Percentiles rank a stretch among this genome's conserved stretches.
phyloP scores from a whole-genome alignment of 1,284 basidiomycete species.

The Mycena sp. region DNA sequence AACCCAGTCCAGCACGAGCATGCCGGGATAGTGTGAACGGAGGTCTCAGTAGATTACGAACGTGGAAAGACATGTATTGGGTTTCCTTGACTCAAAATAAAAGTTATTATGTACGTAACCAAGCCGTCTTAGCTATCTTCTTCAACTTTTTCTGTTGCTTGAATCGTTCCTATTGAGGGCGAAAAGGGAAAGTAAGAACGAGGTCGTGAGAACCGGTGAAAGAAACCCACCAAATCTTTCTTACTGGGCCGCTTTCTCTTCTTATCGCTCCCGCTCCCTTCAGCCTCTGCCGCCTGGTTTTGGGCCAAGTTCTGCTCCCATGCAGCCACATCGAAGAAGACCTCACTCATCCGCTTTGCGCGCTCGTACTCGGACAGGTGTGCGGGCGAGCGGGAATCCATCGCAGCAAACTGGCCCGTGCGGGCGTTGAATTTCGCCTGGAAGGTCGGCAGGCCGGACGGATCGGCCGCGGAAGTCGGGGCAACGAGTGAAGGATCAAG shows the following conservation, averaged over 20 bases:
- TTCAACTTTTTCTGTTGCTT: constrained; percentile 86
- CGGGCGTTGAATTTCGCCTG: constrained; percentile 86
- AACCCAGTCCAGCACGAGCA: too few relatives aligned
- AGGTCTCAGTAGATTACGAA: too few relatives aligned
- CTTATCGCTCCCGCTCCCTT: constrained; percentile 63
- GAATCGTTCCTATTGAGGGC: constrained; percentile 81
- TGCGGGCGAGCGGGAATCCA: constrained; percentile 73
- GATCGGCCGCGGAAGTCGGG: constrained; percentile 31
- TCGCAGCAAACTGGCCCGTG: constrained; percentile 80
- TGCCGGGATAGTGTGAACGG: too few relatives aligned
- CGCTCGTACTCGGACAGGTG: constrained; percentile 87
- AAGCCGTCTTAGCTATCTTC: constrained; percentile 89
- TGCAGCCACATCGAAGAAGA: constrained; percentile 87
- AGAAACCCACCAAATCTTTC: constrained; percentile 83
- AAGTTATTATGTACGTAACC: constrained; percentile 76
- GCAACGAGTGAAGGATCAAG: constrained; percentile 79
- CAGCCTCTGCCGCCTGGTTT: constrained; percentile 63
- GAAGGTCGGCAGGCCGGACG: constrained; percentile 52
- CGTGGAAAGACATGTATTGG: constrained; percentile 17
- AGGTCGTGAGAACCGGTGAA: background rate
- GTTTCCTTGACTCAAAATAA: constrained; percentile 1
- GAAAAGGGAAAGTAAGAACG: constrained; percentile 14
- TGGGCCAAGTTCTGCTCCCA: constrained; percentile 82
- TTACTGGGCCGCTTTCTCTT: constrained; percentile 83
- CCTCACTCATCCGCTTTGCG: constrained; percentile 86